Evolutionary conservation across 108 stramenopile genomes (phyloP), one percentile per base, ranked within the genome.

Genomic region (Nitzschia sp.): DNA sequence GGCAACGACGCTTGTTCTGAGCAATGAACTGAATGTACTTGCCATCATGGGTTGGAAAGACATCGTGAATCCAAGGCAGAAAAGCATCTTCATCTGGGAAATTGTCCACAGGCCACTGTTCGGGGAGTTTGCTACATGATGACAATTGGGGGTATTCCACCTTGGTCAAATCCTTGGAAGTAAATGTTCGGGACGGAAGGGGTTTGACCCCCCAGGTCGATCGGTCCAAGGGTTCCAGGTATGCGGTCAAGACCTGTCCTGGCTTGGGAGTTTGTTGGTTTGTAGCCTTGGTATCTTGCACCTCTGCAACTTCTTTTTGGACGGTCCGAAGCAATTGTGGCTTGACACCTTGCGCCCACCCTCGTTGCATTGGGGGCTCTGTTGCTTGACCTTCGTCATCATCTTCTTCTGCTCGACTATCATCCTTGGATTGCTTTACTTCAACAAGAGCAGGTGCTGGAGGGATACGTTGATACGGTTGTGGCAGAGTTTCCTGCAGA

Each of bases 61-160:
- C 90, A 64, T 91, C 90, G 60, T 94, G 93, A 39, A 94, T 91
- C 90, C 90, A 90, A 12, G 93, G 93, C 22, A 94, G 55, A 66
- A 87, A 94, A 22, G 93, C 86, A 77, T 94, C 93, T 3, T 70
- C 74, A 52, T 88, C 82, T 1, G 78, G 81, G 50, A 59, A 58
- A 12, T 83, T 80, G 61, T 90, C 88, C 11, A 88, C 71, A 2
- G 91, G 88, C 77, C 73, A 92, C 56, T 83, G 83, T 41, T 86
- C 80, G 0, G 80, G 61, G 19, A 93, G 51, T 10, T 51, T 66
- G 3, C 51, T 48, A 71, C 84, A 86, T 0, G 77, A 79, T 7
- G 56, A 53, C 8, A 81, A 53, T 53, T 67, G 56, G 5, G 75
- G 63, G 52, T 59, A 76, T 14, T 55, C 24, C 21, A 57, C 38